These are phyloP conservation scores for Aspergillus quadricinctus DNA, from an alignment of 2,329 filamentous ascomycete genomes.

Conservation along the genomic window DNA sequence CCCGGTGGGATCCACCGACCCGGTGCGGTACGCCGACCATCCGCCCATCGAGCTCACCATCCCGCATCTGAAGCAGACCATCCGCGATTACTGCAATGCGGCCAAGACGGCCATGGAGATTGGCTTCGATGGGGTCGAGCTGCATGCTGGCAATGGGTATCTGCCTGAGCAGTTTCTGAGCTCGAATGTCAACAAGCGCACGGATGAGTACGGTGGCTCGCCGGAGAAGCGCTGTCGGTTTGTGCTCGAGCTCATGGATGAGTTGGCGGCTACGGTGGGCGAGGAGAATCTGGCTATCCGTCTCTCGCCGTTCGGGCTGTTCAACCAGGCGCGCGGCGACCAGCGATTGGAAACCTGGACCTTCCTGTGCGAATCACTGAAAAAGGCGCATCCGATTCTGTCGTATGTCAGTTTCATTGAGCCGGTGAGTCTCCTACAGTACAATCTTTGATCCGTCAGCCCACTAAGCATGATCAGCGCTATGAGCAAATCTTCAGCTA, in stretches of 20 bases:
- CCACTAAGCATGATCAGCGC: slow-evolving; percentile 20
- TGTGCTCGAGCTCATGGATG: slow-evolving; percentile 51
- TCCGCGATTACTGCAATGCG: slow-evolving; percentile 42
- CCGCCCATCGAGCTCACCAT: slow-evolving; percentile 43
- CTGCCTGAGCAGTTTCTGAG: slow-evolving; percentile 52
- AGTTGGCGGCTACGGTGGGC: slow-evolving; percentile 43
- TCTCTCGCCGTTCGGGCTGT: slow-evolving; percentile 48
- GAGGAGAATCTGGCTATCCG: slow-evolving; percentile 45
- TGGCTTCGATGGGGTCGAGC: slow-evolving; percentile 52
- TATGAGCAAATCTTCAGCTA: slow-evolving; percentile 51
- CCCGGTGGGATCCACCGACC: slow-evolving; percentile 31
- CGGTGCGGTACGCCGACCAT: slow-evolving; percentile 40
- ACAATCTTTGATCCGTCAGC: not conserved
- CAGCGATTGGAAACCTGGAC: slow-evolving; percentile 53
- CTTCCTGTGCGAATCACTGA: slow-evolving; percentile 47
- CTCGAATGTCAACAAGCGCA: slow-evolving; percentile 47
- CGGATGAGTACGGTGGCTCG: slow-evolving; percentile 49
- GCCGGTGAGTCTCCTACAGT: slow-evolving; percentile 29
- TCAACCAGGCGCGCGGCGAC: slow-evolving; percentile 49
- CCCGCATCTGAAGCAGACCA: slow-evolving; percentile 43
- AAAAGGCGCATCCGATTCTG: slow-evolving; percentile 40
- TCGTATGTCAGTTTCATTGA: slow-evolving; percentile 56
- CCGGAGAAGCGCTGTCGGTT: slow-evolving; percentile 54
- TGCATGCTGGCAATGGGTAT: slow-evolving; percentile 50
- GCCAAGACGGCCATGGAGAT: slow-evolving; percentile 50